Evolutionary conservation across 106 monocot species (phyloP), one percentile per base, ranked within the genome.

Genomic region (Dendrobium nobile): DNA sequence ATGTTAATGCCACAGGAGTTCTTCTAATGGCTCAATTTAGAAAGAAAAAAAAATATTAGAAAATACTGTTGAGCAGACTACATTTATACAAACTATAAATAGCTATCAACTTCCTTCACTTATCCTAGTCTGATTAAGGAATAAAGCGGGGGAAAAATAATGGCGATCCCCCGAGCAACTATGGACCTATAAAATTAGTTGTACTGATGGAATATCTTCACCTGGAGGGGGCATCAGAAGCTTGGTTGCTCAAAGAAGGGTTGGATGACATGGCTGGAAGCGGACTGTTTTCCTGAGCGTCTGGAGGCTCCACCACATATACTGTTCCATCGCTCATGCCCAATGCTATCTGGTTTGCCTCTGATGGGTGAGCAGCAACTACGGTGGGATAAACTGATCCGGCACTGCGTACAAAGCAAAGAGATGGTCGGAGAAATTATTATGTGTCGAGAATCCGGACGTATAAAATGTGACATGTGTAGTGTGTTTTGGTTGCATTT

Each of bases 271-370:
- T 51, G 9, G 88, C 61, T 7, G 91, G 92, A 19, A 88, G 86
- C 0, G 74, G 43, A 67, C 95, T 89, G 37, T 91, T 92, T 54
- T 99, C 95, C 68, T 87, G 92, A 77, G 88, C 84, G 67, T 93
- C 95, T 2, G 90, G 86, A 67, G 98, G 98, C 75, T 99, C 98
- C 33, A 93, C 82, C 20, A 99, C 93, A 77, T 93, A 84, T 33
- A 99, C 91, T 11, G 89, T 77, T 2, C 98, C 98, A 42, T 99
- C 98, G 13, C 88, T 99, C 98, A 99, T 95, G 43, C 98, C 98
- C 58, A 99, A 58, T 20, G 98, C 95, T 65, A 99, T 80, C 83
- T 99, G 98, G 82, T 99, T 99, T 8, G 95, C 75, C 77, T 99
- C 95, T 11, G 84, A 81, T 42, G 98, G 98, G 77, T 95, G 98